These are phyloP conservation scores for Fusarium proliferatum DNA, from an alignment of 2,329 filamentous ascomycete species.

Conservation along the genomic window DNA sequence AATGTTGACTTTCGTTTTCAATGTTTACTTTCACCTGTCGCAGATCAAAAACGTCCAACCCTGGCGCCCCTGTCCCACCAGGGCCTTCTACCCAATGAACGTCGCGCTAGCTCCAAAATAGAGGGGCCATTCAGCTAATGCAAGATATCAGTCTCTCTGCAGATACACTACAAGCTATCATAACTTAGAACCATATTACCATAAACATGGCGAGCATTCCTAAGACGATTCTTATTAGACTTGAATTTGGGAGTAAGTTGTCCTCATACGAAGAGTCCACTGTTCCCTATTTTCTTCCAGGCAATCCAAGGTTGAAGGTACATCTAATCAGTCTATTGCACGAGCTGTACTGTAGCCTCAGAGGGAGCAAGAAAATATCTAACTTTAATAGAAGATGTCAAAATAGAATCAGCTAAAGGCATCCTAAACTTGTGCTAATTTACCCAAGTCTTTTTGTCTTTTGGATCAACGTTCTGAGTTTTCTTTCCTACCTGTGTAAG, in stretches of 20 bases:
- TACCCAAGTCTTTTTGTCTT: background rate
- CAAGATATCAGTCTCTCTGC: background rate
- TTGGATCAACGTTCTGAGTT: background rate
- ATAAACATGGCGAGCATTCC: background rate
- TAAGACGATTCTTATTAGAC: no score
- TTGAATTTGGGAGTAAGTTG: background rate
- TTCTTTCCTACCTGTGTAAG: background rate
- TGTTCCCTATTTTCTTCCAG: background rate
- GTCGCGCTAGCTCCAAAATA: conserved; percentile 12
- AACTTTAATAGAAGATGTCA: background rate
- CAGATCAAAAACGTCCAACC: conserved; percentile 21
- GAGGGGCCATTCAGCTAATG: background rate
- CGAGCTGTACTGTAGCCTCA: background rate
- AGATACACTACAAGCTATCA: background rate
- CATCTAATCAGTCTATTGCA: background rate
- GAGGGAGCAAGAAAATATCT: background rate
- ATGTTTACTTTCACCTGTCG: conserved; percentile 36
- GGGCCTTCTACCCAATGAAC: background rate
- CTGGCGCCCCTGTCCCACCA: conserved; percentile 12
- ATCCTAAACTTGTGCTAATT: background rate
- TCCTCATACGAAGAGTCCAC: background rate
- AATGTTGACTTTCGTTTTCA: conserved; percentile 35
- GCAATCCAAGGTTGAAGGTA: background rate
- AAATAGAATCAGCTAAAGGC: background rate
- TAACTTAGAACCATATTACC: background rate